Evolutionary conservation across 257 asterid species (phyloP).

Genomic region (Salvia hispanica): DNA sequence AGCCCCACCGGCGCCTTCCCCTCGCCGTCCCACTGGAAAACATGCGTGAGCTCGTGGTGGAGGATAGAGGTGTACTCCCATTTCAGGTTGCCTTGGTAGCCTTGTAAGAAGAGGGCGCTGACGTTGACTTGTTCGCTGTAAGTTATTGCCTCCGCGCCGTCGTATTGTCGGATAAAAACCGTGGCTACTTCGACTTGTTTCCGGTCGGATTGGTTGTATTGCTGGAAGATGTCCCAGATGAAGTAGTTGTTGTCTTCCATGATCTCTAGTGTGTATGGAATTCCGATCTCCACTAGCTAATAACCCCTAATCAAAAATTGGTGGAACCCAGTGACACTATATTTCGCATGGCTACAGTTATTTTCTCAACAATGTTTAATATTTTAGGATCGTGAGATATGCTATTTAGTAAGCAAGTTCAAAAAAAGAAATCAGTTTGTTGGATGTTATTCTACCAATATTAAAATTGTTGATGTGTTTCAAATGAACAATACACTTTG

Average conservation of each 20-base stretch:
- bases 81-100: conserved; percentile 36
- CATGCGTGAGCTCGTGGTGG: conserved; percentile 49
- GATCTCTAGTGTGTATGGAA: conserved; percentile 31
- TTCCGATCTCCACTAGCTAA: conserved; percentile 36
- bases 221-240: conserved; percentile 42
- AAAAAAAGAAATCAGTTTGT: no score
- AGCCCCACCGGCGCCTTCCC: conserved; percentile 39
- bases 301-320: no score
- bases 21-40: conserved; percentile 50
- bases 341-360: no score
- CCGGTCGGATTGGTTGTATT: conserved; percentile 14
- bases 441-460: no score
- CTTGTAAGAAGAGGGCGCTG: conserved; percentile 32
- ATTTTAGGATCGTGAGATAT: no score
- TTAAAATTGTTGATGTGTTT: no score
- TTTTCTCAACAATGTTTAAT: no score
- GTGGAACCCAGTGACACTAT: no score
- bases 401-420: no score
- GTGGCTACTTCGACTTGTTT: conserved; percentile 26
- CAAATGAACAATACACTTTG: no score
- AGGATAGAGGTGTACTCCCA: conserved; percentile 46
- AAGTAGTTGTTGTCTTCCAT: conserved; percentile 35
- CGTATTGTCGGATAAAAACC: conserved; percentile 27
- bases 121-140: conserved; percentile 39
- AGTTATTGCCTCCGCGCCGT: conserved; percentile 47